Base-by-base conservation (phyloP, 495 filamentous ascomycete genomes). In the Hypoxylon intermedium region DNA sequence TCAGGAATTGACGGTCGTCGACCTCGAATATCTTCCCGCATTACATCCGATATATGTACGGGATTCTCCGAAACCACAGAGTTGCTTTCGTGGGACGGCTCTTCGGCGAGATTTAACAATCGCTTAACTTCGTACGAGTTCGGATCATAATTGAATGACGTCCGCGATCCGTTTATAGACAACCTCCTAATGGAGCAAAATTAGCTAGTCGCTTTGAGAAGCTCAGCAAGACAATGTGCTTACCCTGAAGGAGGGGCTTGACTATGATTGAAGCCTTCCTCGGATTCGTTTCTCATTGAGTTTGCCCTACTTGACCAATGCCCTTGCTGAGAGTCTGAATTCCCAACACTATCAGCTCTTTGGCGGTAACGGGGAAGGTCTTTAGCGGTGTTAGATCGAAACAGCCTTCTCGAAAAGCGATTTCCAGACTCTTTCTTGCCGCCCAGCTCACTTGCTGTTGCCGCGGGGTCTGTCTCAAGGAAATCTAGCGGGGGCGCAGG, bases 101-200 rank as follows among this genome's bases (percentile, higher is more conserved):
- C 72, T 52, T 76, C 75, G 16, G 61, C 59, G 13, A 76, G 65
- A 26, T 77, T 79, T 23, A 76, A 58, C 9, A 79, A 44, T 20
- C 76, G 72, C 36, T 75, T 67, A 7, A 74, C 72, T 53, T 75
- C 76, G 56, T 81, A 79, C 38, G 77, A 74, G 20, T 60, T 56
- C 18, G 71, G 41, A 44, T 79, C 71, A 60, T 78, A 77, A 42
- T 75, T 74, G 60, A 74, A 72, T 20, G 75, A 77, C 12, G 71
- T 58, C 49, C 71, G 75, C 40, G 71, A 67, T 26, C 55, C 55
- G 31, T 67, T 65, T 37, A 60, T 52, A 28, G 67, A 63, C 55
- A 67, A 62, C 33, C 66, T 75, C 38, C 53, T 64, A 28, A 47
- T 4, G n/a, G 11, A 12, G n/a, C n/a, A 31, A 28, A 50, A 36